These are phyloP conservation scores for Ananas comosus DNA, from an alignment of 176 grass and related monocot genomes.

Conservation along the genomic window DNA sequence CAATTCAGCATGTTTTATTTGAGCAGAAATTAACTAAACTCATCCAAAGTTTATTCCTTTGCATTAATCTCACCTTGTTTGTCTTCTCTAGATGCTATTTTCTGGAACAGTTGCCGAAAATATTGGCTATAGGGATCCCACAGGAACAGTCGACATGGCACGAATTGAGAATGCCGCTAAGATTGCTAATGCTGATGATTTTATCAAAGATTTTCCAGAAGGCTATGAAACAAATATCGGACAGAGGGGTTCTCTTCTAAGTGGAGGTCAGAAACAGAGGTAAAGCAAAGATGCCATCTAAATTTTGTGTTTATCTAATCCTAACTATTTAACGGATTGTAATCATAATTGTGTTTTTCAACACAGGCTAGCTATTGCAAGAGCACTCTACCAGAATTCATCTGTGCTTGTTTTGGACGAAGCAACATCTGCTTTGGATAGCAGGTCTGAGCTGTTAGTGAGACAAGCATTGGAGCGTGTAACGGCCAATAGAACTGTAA, in stretches of 20 bases:
- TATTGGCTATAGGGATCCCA: constrained; percentile 58
- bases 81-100: constrained; percentile 63
- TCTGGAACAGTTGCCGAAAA: constrained; percentile 75
- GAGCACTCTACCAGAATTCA: constrained; percentile 64
- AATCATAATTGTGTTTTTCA: not conserved
- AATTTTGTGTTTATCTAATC: not conserved
- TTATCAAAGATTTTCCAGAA: constrained; percentile 54
- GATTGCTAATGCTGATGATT: constrained; percentile 72
- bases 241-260: constrained; percentile 54
- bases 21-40: not conserved
- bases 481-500: constrained; percentile 37
- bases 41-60: not conserved
- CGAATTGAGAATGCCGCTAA: constrained; percentile 56
- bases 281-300: not conserved
- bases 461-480: constrained; percentile 52
- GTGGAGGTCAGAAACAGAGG: constrained; percentile 74
- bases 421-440: constrained; percentile 77
- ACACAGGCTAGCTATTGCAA: constrained; percentile 52
- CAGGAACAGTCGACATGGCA: constrained; percentile 32
- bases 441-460: constrained; percentile 50
- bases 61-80: constrained; percentile 15
- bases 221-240: constrained; percentile 57
- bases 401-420: constrained; percentile 70
- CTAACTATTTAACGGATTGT: not conserved
- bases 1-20: not conserved